phyloP scores from a whole-genome alignment of 441 rosid genomes.

The Populus hybrid region DNA sequence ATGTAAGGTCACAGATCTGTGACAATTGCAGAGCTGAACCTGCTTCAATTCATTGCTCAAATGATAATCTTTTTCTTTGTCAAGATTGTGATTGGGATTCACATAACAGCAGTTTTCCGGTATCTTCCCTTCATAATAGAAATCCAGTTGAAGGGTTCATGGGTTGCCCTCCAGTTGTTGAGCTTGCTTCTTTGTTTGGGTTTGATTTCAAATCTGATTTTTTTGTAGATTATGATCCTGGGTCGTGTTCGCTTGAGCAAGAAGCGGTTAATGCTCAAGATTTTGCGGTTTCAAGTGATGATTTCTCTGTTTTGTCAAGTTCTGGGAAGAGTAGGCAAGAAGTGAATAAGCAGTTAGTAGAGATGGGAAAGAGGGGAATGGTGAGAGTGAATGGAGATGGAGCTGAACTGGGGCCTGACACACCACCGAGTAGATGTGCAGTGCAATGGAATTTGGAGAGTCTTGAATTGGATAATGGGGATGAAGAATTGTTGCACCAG shows the following conservation, averaged over 20 bases:
- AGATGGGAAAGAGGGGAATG: constrained; percentile 27
- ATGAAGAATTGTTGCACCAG: constrained; percentile 13
- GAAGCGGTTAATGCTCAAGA: constrained; percentile 23
- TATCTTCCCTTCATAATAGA: constrained; percentile 21
- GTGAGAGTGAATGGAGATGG: constrained; percentile 20
- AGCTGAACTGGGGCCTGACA: constrained; percentile 27
- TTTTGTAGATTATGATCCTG: constrained; percentile 20
- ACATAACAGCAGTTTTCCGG: constrained; percentile 18
- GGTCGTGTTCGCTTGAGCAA: constrained; percentile 15
- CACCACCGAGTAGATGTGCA: constrained; percentile 22
- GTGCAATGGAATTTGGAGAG: constrained; percentile 6
- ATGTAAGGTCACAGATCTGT: constrained; percentile 43
- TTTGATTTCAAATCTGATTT: constrained; percentile 23
- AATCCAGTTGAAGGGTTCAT: constrained; percentile 33
- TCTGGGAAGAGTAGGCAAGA: constrained; percentile 27
- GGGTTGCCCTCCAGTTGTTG: constrained; percentile 37
- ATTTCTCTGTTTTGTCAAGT: constrained; percentile 17
- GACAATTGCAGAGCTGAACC: constrained; percentile 34
- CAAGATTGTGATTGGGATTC: constrained; percentile 36
- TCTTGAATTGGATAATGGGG: constrained; percentile 15
- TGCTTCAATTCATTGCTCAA: constrained; percentile 29
- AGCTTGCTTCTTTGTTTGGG: constrained; percentile 34
- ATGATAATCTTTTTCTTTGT: constrained; percentile 35
- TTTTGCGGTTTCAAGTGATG: constrained; percentile 27
- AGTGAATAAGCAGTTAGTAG: constrained; percentile 30